Conservation (phyloP, 2,329 filamentous ascomycete species). For the Alternaria rosae region DNA sequence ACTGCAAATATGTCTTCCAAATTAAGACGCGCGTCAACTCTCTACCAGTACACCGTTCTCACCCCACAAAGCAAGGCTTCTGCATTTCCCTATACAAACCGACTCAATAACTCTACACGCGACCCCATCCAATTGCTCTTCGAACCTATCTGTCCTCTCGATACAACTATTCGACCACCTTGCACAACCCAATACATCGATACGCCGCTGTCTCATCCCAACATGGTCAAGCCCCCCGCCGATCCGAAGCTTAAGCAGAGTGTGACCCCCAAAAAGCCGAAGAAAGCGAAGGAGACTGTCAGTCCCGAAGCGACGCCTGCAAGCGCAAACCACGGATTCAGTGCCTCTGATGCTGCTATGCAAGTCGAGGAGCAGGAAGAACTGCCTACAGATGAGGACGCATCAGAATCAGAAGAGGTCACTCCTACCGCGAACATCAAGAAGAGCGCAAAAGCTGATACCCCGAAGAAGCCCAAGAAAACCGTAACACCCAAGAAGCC, state of each 20-base stretch:
- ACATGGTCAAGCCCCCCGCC: constrained; percentile 17
- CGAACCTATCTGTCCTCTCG: not conserved
- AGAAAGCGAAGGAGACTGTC: not conserved
- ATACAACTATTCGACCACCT: not conserved
- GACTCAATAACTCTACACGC: not conserved
- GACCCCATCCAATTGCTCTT: not conserved
- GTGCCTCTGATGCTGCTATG: not conserved
- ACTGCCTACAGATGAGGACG: not conserved
- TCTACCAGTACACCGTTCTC: not conserved
- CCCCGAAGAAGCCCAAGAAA: not conserved
- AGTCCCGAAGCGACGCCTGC: not conserved
- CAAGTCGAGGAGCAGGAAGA: not conserved
- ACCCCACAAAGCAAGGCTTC: not conserved
- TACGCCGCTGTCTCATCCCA: not conserved
- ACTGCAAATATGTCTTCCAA: not conserved
- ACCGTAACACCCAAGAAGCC: not conserved
- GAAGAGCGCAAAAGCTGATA: not conserved
- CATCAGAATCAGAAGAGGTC: not conserved
- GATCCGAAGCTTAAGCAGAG: not conserved
- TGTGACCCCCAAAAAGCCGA: constrained; percentile 10
- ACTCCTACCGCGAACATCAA: not conserved
- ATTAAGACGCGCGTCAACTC: not conserved
- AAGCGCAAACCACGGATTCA: not conserved
- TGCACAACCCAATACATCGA: not conserved
- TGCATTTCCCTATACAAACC: not conserved